Evolutionary conservation across 768 basidiomycete species (phyloP), one percentile per base, ranked within the genome.

Genomic region (Daedaleopsis nitida): DNA sequence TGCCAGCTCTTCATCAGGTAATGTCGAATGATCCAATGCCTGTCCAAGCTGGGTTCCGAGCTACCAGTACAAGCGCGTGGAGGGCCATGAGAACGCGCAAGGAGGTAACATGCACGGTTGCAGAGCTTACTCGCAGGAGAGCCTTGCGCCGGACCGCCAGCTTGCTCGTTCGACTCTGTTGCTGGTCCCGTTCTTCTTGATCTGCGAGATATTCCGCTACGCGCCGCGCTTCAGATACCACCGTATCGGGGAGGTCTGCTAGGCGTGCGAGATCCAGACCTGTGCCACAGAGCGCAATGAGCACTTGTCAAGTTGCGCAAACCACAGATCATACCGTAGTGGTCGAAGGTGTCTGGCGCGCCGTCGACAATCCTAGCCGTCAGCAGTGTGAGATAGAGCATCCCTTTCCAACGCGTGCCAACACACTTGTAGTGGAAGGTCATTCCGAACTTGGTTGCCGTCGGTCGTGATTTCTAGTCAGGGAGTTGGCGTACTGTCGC

Each of bases 221-320:
- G 57, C 83, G 77, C 60, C 75, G 81, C 6, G 83, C 87, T 71
- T 90, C 86, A 5, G 68, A 63, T 44, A 95, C 71, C 13, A 96
- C 85, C 50, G 90, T 83, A 0, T 72, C 63, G 0, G 96, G 96
- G 0, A 99, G 78, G 68, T 95, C 93, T 0, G 94, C 95, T 6
- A 96, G 81, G 50, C 85, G 84, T 13, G 96, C 95, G 27, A 98
- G 83, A 66, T 97, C 91, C 12, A 99, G 78, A 3, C 96, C 96
- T 96, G 64, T 23, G n/a, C 23, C 58, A 58, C 19, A 51, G 39
- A 54, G 44, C 21, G 4, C 9, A 4, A n/a, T 14, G 17, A 48
- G 27, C 14, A 52, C 19, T 23, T 32, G 27, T 32, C 27, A 32
- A 3, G 27, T 42, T 48, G 21, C 12, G 10, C 51, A 11, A 17